Evolutionary conservation across 176 grass and related monocot genomes (phyloP), one percentile per base, ranked within the genome.

Genomic region (Leersia perrieri): DNA sequence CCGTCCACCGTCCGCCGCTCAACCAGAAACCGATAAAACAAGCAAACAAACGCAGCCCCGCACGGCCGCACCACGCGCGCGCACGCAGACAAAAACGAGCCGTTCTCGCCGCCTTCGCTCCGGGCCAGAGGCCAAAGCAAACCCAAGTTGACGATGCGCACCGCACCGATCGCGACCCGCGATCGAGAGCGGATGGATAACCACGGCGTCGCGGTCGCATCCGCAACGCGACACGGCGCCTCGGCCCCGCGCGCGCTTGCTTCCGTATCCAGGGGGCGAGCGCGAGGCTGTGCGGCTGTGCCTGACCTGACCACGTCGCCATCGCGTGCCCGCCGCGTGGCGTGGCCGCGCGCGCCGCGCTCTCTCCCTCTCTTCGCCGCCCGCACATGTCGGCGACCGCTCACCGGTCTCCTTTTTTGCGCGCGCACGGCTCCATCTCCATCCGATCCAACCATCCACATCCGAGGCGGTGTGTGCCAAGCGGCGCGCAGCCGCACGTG

Each of bases 201-300:
- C 86, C 60, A 79, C 80, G 81, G 58, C 75, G 80, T 79, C 80
- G 86, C 80, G 45, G 35, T 83, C 73, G 72, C 33, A 65, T 6
- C 16, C 38, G 73, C 79, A 6, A 76, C 72, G 55, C 40, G 40
- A 70, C 85, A 20, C 41, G 64, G 25, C 38, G 0, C 2, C 26
- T n/a, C 69, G 9, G 3, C 20, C 3, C 10, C 11, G 39, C 18
- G 7, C 4, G n/a, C n/a, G n/a, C 57, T 3, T n/a, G n/a, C 68
- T 40, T 33, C 28, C 83, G 69, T 74, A 26, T 74, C 60, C 41
- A 44, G 41, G 41, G 41, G 41, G n/a, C n/a, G n/a, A n/a, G n/a
- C n/a, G n/a, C n/a, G n/a, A n/a, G n/a, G n/a, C n/a, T n/a, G n/a
- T n/a, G n/a, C n/a, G n/a, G n/a, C n/a, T n/a, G n/a, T n/a, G n/a